A percentile compares a stretch with the other conserved stretches of the same genome.
phyloP scores from a whole-genome alignment of 257 asterid genomes.

The Eucommia ulmoides region DNA sequence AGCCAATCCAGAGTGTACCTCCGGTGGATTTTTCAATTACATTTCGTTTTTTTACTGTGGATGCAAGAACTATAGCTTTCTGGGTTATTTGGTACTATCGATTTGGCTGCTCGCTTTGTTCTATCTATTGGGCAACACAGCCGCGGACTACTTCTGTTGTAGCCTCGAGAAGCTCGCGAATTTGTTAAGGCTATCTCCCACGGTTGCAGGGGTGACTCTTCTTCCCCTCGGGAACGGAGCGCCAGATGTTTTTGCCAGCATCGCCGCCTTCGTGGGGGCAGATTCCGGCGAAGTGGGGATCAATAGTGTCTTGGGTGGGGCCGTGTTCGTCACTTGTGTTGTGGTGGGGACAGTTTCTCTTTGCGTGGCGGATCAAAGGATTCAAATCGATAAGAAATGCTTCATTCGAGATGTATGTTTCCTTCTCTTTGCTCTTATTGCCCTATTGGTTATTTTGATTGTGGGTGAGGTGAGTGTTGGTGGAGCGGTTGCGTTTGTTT shows the following conservation, averaged over 20 bases:
- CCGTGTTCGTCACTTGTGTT: slow-evolving; percentile 66
- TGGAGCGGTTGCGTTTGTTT: slow-evolving; percentile 48
- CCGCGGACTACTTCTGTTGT: slow-evolving; percentile 71
- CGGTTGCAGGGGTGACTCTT: slow-evolving; percentile 81
- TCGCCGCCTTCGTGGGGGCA: slow-evolving; percentile 58
- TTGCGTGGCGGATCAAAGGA: slow-evolving; percentile 33
- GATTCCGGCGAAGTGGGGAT: slow-evolving; percentile 70
- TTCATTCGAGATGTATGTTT: slow-evolving; percentile 61
- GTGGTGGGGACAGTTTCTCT: slow-evolving; percentile 56
- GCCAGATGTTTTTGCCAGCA: slow-evolving; percentile 79
- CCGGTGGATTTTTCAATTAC: slow-evolving; percentile 59
- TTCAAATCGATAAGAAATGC: slow-evolving; percentile 60
- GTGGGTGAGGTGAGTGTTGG: slow-evolving; percentile 46
- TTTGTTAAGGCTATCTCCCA: slow-evolving; percentile 50
- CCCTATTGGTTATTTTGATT: slow-evolving; percentile 32
- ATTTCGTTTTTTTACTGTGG: slow-evolving; percentile 56
- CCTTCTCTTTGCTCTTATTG: slow-evolving; percentile 31
- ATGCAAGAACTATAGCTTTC: slow-evolving; percentile 21
- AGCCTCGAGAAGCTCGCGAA: slow-evolving; percentile 49
- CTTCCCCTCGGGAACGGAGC: slow-evolving; percentile 89
- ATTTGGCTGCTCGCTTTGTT: slow-evolving; percentile 60
- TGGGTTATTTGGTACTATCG: slow-evolving; percentile 35
- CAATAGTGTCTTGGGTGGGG: slow-evolving; percentile 82
- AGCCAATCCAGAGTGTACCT: slow-evolving; percentile 43
- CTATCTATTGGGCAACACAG: slow-evolving; percentile 76